Evolutionary conservation across 257 asterid genomes (phyloP).

Genomic region (Solanum habrochaites): DNA sequence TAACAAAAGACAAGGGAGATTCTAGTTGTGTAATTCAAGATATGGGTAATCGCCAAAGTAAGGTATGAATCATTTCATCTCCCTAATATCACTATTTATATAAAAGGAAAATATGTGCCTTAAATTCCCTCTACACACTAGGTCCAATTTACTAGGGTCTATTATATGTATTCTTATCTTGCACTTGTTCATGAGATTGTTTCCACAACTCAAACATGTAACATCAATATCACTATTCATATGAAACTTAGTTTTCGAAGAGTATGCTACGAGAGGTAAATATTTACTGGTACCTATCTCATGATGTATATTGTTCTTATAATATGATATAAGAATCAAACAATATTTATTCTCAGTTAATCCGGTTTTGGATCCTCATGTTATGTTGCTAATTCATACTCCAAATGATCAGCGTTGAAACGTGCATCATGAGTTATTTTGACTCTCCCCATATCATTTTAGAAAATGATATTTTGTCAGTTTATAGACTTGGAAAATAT

Average conservation of each 20-base stretch:
- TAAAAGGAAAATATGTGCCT: neutral
- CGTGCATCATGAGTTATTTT: neutral
- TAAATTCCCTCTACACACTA: neutral
- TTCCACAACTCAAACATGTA: neutral
- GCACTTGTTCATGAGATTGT: neutral
- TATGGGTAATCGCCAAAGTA: constrained; percentile 40
- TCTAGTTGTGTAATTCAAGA: constrained; percentile 63
- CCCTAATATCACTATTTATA: neutral
- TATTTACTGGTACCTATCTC: neutral
- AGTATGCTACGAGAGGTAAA: neutral
- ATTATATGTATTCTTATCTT: neutral
- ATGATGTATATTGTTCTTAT: neutral
- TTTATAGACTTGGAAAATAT: neutral
- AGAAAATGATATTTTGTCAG: neutral
- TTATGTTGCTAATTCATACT: neutral
- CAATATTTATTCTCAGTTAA: neutral
- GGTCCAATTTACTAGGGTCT: neutral
- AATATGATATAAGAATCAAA: neutral
- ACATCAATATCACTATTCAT: neutral
- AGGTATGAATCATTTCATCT: constrained; percentile 14
- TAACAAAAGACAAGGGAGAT: too few species aligned
- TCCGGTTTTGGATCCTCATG: neutral
- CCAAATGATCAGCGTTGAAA: neutral
- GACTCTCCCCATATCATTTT: neutral
- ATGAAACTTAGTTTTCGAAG: neutral